Evolutionary conservation across 2,329 filamentous ascomycete genomes (phyloP).

Genomic region (Aspergillus sp.): DNA sequence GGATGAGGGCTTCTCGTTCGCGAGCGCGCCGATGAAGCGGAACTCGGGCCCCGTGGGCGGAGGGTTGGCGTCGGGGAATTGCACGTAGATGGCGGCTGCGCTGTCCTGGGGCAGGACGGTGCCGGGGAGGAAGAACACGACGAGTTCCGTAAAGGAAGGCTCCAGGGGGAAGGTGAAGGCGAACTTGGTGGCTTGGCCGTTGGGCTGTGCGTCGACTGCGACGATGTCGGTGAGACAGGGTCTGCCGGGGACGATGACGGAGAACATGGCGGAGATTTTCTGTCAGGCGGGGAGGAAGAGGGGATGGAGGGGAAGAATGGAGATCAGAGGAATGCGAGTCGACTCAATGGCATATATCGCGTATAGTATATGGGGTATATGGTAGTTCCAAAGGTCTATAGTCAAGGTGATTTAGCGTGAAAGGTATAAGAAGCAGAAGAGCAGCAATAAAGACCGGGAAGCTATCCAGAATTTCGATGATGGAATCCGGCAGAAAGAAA

Average conservation of each 20-base stretch:
- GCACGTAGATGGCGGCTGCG: constrained; percentile 87
- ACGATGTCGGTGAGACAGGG: constrained; percentile 59
- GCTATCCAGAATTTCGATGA: constrained; percentile 16
- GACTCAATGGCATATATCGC: neutral
- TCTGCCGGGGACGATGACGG: constrained; percentile 60
- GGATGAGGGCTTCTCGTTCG: constrained; percentile 84
- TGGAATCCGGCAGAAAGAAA: constrained; percentile 27
- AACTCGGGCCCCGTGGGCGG: constrained; percentile 56
- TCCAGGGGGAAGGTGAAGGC: constrained; percentile 65
- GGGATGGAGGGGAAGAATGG: neutral
- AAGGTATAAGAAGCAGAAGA: neutral
- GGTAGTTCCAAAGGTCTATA: neutral
- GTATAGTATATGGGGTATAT: neutral
- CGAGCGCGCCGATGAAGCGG: constrained; percentile 83
- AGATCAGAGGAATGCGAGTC: neutral
- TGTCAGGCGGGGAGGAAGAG: neutral
- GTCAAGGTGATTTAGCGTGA: no score
- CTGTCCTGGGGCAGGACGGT: constrained; percentile 69
- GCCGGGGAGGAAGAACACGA: constrained; percentile 84
- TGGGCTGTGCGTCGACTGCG: constrained; percentile 51
- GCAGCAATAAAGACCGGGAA: neutral
- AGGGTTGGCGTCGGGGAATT: constrained; percentile 52
- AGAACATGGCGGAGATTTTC: constrained; percentile 51
- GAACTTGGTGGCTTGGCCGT: constrained; percentile 60
- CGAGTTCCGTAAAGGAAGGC: constrained; percentile 68